A percentile compares a stretch with the other conserved stretches of the same genome.
phyloP scores from a whole-genome alignment of 2,329 filamentous ascomycete species.

The Ceratocystis lukuohia region DNA sequence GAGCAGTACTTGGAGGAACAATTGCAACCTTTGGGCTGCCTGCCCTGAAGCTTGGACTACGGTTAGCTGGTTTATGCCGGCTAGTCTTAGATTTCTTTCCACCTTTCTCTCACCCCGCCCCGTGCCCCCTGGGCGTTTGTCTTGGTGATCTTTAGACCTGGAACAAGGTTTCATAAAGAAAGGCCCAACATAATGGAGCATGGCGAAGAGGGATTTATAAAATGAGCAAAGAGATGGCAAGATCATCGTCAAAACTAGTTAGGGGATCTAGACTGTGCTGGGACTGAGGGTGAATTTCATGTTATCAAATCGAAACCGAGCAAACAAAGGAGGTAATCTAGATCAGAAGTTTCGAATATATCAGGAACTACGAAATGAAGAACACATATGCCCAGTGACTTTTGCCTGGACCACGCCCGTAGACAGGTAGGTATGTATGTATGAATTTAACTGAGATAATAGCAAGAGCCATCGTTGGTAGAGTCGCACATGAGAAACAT shows the following conservation, averaged over 20 bases:
- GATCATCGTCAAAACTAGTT: no score
- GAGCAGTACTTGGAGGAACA: neutral
- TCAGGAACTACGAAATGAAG: no score
- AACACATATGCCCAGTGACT: no score
- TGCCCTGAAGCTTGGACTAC: neutral
- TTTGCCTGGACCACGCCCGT: no score
- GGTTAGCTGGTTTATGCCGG: neutral
- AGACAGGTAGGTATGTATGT: no score
- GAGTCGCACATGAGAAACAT: neutral
- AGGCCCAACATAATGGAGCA: neutral
- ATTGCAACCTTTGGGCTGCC: neutral
- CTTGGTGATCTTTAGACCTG: neutral
- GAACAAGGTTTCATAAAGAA: neutral
- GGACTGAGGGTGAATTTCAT: no score
- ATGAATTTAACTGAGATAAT: no score
- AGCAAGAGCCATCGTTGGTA: neutral
- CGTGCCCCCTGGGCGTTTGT: neutral
- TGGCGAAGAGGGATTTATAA: neutral
- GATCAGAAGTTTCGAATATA: no score
- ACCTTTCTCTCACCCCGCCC: neutral
- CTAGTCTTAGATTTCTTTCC: neutral
- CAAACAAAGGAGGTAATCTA: no score
- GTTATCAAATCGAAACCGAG: no score
- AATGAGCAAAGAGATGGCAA: neutral
- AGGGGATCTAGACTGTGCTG: no score